Base-by-base conservation (phyloP, 306 rosid species). In the Fagus sylvatica region DNA sequence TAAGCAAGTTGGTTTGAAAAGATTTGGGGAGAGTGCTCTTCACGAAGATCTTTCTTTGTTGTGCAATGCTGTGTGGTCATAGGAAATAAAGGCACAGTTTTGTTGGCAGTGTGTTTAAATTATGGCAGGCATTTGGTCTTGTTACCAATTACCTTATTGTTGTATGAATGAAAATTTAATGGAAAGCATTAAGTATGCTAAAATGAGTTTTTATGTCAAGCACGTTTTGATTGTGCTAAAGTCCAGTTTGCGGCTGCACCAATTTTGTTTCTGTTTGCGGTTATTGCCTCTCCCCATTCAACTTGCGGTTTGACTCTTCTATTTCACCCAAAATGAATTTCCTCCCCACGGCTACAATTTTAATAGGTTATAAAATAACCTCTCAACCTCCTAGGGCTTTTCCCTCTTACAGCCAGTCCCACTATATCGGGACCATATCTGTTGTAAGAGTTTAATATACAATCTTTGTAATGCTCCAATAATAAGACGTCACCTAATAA, bases 31-130 rank as follows among this genome's bases (percentile, higher is more conserved):
- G 59, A 53, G 36, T 76, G 37, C 71, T 43, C 15, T 61, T 74
- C 37, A 72, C 40, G 71, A 61, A 56, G 74, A 71, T 65, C 53
- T 17, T 7, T 34, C 42, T 69, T 54, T 56, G 43, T 55, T 46
- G 16, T 54, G 61, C 72, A 62, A 32, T 55, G 66, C 78, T 42
- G 51, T 16, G 77, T 84, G 74, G 53, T 71, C 7, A 72, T 60
- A 77, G 79, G 69, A 71, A 83, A 82, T 80, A 84, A 73, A 46
- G 33, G 51, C 72, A 48, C 66, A n/a, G 67, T 57, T 79, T 82
- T 75, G 16, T 53, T 74, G 55, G 54, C 57, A 55, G 82, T 61
- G 80, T 48, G 72, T 73, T 74, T 53, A 60, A 17, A 12, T 16
- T 2, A 51, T 32, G 72, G 69, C 53, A 77, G 78, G 48, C 54